phyloP scores from a whole-genome alignment of 441 rosid genomes.

The Lepidium campestre region DNA sequence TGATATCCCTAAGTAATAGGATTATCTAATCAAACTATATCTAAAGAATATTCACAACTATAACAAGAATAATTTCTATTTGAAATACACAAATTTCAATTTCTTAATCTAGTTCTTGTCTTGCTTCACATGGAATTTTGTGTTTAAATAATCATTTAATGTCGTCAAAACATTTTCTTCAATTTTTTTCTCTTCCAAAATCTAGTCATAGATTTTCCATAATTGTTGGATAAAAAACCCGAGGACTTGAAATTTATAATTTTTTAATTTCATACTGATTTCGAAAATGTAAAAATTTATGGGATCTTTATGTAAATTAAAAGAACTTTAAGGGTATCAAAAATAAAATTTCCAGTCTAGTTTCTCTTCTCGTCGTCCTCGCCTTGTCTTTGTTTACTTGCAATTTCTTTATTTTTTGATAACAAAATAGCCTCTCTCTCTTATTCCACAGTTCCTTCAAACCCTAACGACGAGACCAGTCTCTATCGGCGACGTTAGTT shows the following conservation, averaged over 20 bases:
- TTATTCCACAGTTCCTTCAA: conserved; percentile 14
- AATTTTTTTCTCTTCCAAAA: neutral
- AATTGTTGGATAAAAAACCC: neutral
- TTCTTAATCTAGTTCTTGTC: neutral
- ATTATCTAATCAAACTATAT: too few relatives aligned
- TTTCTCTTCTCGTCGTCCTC: conserved; percentile 8
- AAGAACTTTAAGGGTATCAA: neutral
- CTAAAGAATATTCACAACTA: too few relatives aligned
- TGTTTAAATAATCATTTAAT: neutral
- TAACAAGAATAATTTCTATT: too few relatives aligned
- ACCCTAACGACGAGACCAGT: conserved; percentile 31
- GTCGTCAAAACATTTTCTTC: neutral
- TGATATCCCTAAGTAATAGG: too few relatives aligned
- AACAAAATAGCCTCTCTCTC: neutral
- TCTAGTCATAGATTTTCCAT: neutral
- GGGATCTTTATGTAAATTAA: neutral
- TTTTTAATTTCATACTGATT: neutral
- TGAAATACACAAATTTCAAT: too few relatives aligned
- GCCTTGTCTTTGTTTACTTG: conserved; percentile 1
- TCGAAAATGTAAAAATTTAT: neutral
- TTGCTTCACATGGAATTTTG: neutral
- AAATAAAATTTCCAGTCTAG: neutral
- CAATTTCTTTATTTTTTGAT: neutral
- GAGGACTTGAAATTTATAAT: neutral
- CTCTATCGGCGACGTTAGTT: conserved; percentile 20